Percentiles rank a stretch among this genome's conserved stretches.
Evolutionary conservation across 2,329 filamentous ascomycete species (phyloP).

Genomic region (Phaeosphaeria sp.): DNA sequence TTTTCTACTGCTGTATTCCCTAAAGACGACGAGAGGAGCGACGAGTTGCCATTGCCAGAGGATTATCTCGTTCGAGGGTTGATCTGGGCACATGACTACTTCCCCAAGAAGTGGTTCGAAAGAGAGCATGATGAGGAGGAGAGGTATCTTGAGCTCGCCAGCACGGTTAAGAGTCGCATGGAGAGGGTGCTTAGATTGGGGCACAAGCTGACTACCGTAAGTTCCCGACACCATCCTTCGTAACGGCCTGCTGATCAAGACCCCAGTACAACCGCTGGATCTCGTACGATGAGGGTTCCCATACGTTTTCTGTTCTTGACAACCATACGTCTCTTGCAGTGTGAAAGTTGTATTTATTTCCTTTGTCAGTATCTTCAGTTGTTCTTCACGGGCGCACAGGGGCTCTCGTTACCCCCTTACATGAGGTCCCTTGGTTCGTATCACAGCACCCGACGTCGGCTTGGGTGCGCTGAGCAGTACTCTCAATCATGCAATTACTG

Average conservation of each 20-base stretch:
- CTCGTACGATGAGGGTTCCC: slow-evolving; percentile 29
- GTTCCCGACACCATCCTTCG: slow-evolving; percentile 7
- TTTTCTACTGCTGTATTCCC: slow-evolving; percentile 55
- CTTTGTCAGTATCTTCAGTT: neutral
- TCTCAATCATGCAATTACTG: too few relatives aligned
- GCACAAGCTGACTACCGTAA: slow-evolving; percentile 51
- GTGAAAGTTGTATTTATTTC: neutral
- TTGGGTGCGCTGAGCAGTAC: too few relatives aligned
- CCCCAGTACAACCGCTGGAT: slow-evolving; percentile 39
- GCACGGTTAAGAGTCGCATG: slow-evolving; percentile 64
- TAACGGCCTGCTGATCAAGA: slow-evolving; percentile 14
- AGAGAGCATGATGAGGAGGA: slow-evolving; percentile 72
- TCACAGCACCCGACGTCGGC: too few relatives aligned
- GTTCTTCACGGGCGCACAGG: too few relatives aligned
- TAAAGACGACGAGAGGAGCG: slow-evolving; percentile 40
- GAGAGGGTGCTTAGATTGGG: too few relatives aligned
- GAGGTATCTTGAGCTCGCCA: slow-evolving; percentile 67
- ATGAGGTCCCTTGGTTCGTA: too few relatives aligned
- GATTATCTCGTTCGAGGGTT: slow-evolving; percentile 72
- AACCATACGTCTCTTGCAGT: neutral
- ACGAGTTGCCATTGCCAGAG: slow-evolving; percentile 68
- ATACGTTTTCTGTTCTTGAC: slow-evolving; percentile 35
- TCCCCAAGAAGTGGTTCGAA: slow-evolving; percentile 66
- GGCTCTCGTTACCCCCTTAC: too few relatives aligned
- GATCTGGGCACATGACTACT: slow-evolving; percentile 66